Base-by-base conservation (phyloP, 2,329 filamentous ascomycete genomes). In the Exophiala spinifera region DNA sequence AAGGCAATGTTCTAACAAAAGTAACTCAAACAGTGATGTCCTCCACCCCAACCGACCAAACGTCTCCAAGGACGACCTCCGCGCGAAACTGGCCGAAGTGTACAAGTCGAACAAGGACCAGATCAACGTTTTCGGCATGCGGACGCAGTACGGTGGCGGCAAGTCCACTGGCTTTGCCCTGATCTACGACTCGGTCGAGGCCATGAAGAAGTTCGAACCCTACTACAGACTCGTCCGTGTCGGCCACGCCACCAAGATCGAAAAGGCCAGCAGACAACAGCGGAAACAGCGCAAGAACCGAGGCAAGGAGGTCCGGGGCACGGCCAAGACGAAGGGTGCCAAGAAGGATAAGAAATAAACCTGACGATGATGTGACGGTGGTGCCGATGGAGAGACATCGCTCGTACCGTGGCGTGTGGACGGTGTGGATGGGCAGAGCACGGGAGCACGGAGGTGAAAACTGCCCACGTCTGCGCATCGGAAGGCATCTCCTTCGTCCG, bases 271-370 rank as follows among this genome's bases (percentile, higher is more conserved):
- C 82, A 89, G 94, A 86, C 94, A 99, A 82, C 94, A 99, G 81
- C 91, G 94, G 96, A 99, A 99, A 85, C 94, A 97, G 83, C 89
- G 94, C 83, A 99, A 99, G 90, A 99, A 99, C 89, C 86, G 92
- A 78, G 86, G 89, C 80, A 97, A 99, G 91, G 94, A 92, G 75
- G 88, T 96, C 78, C 89, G 94, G 70, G 94, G 94, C 76, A 95
- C 90, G 71, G 92, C 91, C 73, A 99, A 99, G 90, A 86, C 86
- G 83, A 96, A 96, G 89, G 91, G 91, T 77, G 87, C 86, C 75
- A 95, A 96, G 88, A 89, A 78, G 78, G 82, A 77, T 65, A 71
- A 89, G 79, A 86, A 88, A 84, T 90, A 89, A 81, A 44, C 25
- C 25, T 51, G 51, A 49, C 37, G 49, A 47, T 51, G 49, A 47